phyloP scores from a whole-genome alignment of 768 basidiomycete genomes.

The Podaxis sp. region DNA sequence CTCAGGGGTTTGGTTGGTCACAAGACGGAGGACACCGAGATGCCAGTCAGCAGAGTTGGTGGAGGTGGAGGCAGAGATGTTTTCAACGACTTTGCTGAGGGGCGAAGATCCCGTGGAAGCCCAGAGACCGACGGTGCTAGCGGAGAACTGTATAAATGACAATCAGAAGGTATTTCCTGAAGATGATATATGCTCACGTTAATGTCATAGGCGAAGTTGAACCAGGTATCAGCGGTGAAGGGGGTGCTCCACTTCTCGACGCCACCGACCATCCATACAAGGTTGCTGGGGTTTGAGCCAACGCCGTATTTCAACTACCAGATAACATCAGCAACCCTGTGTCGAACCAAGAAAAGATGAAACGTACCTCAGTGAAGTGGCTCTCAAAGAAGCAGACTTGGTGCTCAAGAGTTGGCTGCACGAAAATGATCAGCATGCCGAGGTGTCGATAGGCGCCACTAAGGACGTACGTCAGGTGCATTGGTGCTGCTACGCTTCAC shows the following conservation, averaged over 20 bases:
- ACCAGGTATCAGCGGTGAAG: constrained; percentile 51
- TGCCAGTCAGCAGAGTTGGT: constrained; percentile 62
- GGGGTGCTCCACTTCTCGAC: constrained; percentile 45
- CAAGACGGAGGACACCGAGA: constrained; percentile 55
- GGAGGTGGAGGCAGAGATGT: constrained; percentile 43
- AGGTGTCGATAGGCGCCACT: background rate
- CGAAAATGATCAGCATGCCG: background rate
- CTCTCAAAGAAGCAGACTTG: constrained; percentile 62
- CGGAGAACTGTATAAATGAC: constrained; percentile 37
- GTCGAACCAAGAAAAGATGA: background rate
- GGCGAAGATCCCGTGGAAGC: constrained; percentile 44
- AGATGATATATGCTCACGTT: constrained; percentile 33
- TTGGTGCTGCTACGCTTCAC: constrained; percentile 44
- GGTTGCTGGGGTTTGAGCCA: constrained; percentile 39
- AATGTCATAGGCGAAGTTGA: constrained; percentile 66
- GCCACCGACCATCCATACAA: constrained; percentile 49
- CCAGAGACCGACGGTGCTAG: constrained; percentile 53
- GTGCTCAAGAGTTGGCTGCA: constrained; percentile 49
- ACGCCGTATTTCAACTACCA: constrained; percentile 54
- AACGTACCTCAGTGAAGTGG: constrained; percentile 54
- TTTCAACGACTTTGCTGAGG: constrained; percentile 44
- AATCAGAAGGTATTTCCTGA: background rate
- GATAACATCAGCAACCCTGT: background rate
- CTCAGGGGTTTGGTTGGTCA: constrained; percentile 40
- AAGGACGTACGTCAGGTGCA: constrained; percentile 41